Percentiles rank a stretch among this genome's conserved stretches.
These are phyloP conservation scores for Beauveria medogensis DNA, from an alignment of 2,329 filamentous ascomycete species.

Conservation along the genomic window DNA sequence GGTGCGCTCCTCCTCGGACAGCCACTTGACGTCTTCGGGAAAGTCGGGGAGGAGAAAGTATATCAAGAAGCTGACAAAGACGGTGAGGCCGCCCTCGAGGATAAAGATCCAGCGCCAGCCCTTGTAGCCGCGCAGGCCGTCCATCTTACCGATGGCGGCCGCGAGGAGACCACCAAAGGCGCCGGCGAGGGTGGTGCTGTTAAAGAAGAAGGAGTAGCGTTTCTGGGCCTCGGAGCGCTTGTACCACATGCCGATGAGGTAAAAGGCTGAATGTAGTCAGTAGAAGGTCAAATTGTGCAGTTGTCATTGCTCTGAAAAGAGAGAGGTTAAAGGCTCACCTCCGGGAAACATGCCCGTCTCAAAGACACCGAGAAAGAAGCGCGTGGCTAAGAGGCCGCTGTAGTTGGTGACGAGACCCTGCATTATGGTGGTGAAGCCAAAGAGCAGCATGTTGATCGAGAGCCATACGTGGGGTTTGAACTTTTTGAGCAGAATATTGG, in stretches of 20 bases:
- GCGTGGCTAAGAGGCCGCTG: constrained; percentile 64
- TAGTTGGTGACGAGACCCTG: constrained; percentile 77
- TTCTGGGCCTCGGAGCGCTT: constrained; percentile 80
- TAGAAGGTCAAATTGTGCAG: constrained; percentile 26
- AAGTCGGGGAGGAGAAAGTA: constrained; percentile 67
- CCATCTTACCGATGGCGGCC: constrained; percentile 83
- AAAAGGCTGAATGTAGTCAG: constrained; percentile 38
- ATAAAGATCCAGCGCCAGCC: constrained; percentile 85
- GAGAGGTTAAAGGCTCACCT: constrained; percentile 18
- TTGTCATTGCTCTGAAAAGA: neutral
- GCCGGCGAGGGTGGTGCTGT: constrained; percentile 67
- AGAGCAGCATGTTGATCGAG: constrained; percentile 74
- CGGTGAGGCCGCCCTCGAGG: constrained; percentile 60
- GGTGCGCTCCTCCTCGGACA: constrained; percentile 58
- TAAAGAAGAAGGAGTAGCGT: constrained; percentile 91
- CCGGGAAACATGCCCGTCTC: constrained; percentile 64
- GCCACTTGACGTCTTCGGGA: constrained; percentile 66
- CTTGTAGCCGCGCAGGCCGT: constrained; percentile 55
- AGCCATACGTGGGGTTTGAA: constrained; percentile 61
- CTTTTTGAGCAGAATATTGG: constrained; percentile 27
- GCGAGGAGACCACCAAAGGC: constrained; percentile 84
- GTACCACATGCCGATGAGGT: constrained; percentile 85
- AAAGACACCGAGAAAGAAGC: constrained; percentile 77
- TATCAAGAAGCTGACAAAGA: constrained; percentile 51
- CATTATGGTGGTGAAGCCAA: constrained; percentile 65